phyloP scores from a whole-genome alignment of 1,284 basidiomycete species.

The Leccinum pachyderme region DNA sequence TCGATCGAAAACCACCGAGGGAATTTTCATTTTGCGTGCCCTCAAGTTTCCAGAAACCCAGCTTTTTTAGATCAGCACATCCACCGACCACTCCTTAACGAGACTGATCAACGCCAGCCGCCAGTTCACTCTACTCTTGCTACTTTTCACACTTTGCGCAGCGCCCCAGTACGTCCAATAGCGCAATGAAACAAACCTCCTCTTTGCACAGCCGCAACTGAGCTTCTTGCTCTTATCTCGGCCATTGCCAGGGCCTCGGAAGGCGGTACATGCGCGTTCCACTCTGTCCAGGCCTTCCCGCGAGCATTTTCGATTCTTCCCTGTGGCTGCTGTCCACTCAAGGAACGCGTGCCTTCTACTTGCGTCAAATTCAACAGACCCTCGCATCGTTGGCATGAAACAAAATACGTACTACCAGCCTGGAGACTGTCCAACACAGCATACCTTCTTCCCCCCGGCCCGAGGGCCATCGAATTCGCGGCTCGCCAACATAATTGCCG shows the following conservation, averaged over 20 bases:
- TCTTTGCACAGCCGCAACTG: conserved; percentile 14
- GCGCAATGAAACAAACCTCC: conserved; percentile 3
- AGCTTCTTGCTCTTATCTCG: conserved; percentile 22
- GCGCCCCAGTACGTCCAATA: conserved; percentile 8
- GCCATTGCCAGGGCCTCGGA: conserved; percentile 17
- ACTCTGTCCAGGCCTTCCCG: conserved; percentile 18
- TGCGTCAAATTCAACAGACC: background rate
- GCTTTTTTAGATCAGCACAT: background rate
- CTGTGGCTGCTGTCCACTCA: background rate
- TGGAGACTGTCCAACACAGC: background rate
- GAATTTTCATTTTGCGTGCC: background rate
- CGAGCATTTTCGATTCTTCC: conserved; percentile 19
- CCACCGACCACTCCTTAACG: conserved; percentile 6
- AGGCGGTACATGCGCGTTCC: background rate
- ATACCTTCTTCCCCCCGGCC: conserved; percentile 9
- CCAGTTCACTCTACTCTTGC: background rate
- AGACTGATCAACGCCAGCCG: background rate
- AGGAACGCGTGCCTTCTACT: background rate
- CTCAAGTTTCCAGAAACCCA: conserved; percentile 1
- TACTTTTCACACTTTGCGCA: conserved; percentile 5
- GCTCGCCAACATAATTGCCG: conserved; percentile 22
- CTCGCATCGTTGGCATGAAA: background rate
- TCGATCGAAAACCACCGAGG: conserved; percentile 19
- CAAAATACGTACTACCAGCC: background rate
- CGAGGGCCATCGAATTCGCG: conserved; percentile 14